phyloP scores from a whole-genome alignment of 805 yeast species.

The Candida endomychidarum region DNA sequence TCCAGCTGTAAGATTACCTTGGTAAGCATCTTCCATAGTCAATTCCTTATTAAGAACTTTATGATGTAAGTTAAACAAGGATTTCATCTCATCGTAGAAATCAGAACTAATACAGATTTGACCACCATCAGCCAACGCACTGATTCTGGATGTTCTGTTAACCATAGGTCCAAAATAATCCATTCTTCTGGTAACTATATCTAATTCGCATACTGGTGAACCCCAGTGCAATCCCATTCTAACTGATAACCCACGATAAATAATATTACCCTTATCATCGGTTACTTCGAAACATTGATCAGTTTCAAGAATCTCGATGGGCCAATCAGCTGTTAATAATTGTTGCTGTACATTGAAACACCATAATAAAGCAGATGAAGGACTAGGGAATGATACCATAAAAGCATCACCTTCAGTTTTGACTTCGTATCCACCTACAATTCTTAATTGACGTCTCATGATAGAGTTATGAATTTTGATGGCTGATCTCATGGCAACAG shows the following conservation, averaged over 20 bases:
- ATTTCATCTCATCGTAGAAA: conserved; percentile 68
- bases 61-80: conserved; percentile 50
- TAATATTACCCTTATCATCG: conserved; percentile 56
- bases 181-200: conserved; percentile 94
- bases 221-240: conserved; percentile 99
- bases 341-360: conserved; percentile 90
- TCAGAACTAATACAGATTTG: conserved; percentile 87
- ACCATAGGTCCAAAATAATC: conserved; percentile 99
- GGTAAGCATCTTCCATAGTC: conserved; percentile 41
- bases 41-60: conserved; percentile 30
- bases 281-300: conserved; percentile 80
- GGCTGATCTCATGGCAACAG: conserved; percentile 94
- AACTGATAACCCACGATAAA: conserved; percentile 88
- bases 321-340: conserved; percentile 86
- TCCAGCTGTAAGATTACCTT: conserved; percentile 47
- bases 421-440: conserved; percentile 96
- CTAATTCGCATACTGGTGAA: conserved; percentile 91
- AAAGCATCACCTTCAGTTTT: conserved; percentile 99
- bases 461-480: conserved; percentile 90
- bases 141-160: conserved; percentile 88
- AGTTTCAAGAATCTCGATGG: conserved; percentile 80
- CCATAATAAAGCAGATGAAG: conserved; percentile 89
- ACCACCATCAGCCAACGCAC: conserved; percentile 98
- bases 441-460: conserved; percentile 89
- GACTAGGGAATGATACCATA: conserved; percentile 94